phyloP scores from a whole-genome alignment of 2,329 filamentous ascomycete genomes.

The Claviceps sp. region DNA sequence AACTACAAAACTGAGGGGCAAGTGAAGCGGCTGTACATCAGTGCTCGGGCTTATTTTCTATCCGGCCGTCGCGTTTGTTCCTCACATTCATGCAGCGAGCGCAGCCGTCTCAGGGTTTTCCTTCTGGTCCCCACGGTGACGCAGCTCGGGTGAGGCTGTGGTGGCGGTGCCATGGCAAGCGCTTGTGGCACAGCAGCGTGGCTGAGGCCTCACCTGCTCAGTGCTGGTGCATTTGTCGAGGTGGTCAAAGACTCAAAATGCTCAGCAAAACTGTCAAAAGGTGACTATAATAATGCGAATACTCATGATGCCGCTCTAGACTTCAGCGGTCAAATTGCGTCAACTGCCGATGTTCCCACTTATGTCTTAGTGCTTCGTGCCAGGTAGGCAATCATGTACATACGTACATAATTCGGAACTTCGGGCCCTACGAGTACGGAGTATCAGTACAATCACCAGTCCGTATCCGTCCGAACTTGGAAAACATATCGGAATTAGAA shows the following conservation, averaged over 20 bases:
- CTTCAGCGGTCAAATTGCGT: too few relatives aligned
- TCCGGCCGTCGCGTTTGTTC: neutral
- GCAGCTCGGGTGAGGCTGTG: slow-evolving; percentile 5
- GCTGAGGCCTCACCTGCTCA: neutral
- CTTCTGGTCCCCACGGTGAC: slow-evolving; percentile 12
- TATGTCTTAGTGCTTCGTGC: too few relatives aligned
- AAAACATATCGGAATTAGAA: too few relatives aligned
- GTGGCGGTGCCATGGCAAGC: neutral
- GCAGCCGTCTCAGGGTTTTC: neutral
- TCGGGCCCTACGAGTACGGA: too few relatives aligned
- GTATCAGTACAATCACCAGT: neutral
- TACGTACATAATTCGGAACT: too few relatives aligned
- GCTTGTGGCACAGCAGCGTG: neutral
- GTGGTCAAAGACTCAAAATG: too few relatives aligned
- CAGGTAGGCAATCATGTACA: too few relatives aligned
- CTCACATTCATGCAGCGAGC: neutral
- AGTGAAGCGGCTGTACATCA: neutral
- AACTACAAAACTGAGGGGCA: neutral
- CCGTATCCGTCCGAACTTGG: neutral
- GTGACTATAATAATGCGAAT: too few relatives aligned
- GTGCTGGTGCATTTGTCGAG: too few relatives aligned
- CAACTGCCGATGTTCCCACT: too few relatives aligned
- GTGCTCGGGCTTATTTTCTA: neutral
- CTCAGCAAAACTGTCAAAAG: too few relatives aligned
- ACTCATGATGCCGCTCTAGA: too few relatives aligned